phyloP scores from a whole-genome alignment of 306 rosid species.

The Quercus gilva region DNA sequence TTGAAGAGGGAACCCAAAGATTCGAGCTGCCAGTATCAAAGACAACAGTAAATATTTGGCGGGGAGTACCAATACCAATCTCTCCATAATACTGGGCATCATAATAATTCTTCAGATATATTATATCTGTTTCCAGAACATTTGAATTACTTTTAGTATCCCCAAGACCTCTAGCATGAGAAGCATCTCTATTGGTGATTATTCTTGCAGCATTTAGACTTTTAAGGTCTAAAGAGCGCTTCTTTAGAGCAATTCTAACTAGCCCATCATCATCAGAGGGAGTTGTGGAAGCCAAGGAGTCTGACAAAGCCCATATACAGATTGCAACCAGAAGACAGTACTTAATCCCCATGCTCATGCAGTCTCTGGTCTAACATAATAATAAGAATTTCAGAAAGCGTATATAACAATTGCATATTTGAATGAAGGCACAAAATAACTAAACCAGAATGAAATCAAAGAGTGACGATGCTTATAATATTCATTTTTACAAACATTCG shows the following conservation, averaged over 20 bases:
- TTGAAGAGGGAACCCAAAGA: constrained; percentile 82
- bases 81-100: constrained; percentile 75
- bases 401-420: not conserved
- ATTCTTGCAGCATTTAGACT: constrained; percentile 31
- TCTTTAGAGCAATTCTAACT: constrained; percentile 31
- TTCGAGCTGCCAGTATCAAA: constrained; percentile 82
- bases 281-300: constrained; percentile 6
- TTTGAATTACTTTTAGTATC: not conserved
- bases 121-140: constrained; percentile 12
- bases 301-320: constrained; percentile 16
- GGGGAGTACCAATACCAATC: constrained; percentile 73
- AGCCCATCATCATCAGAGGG: constrained; percentile 27
- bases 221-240: constrained; percentile 33
- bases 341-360: constrained; percentile 22
- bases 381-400: not conserved
- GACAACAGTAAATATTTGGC: constrained; percentile 58
- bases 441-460: not conserved
- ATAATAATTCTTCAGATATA: constrained; percentile 60
- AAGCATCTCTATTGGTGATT: constrained; percentile 3
- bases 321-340: constrained; percentile 18
- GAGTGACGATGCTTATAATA: not conserved
- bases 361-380: not conserved
- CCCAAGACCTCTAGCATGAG: not conserved
- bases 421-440: not conserved
- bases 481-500: not conserved